These are phyloP conservation scores for Fusarium marasasianum DNA, from an alignment of 2,329 filamentous ascomycete species.

Conservation along the genomic window DNA sequence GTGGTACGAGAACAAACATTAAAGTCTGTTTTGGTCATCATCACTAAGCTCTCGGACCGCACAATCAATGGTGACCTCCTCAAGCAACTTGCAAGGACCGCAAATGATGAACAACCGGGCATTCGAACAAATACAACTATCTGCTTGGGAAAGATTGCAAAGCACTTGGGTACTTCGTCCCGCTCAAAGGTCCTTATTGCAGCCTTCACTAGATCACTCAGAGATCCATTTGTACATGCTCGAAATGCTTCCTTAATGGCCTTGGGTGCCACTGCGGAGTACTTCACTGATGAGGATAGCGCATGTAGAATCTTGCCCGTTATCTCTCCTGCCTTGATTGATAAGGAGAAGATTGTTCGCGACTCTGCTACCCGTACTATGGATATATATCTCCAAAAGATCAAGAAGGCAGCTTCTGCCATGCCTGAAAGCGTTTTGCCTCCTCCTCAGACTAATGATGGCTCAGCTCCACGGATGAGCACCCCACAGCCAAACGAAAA, in stretches of 20 bases:
- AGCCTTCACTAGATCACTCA: slow-evolving; percentile 86
- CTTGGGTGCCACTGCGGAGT: slow-evolving; percentile 82
- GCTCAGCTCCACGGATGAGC: slow-evolving; percentile 75
- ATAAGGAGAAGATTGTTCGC: slow-evolving; percentile 94
- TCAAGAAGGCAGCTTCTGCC: slow-evolving; percentile 78
- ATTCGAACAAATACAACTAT: slow-evolving; percentile 99
- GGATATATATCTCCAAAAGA: slow-evolving; percentile 83
- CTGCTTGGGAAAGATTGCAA: slow-evolving; percentile 94
- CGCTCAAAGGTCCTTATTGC: slow-evolving; percentile 91
- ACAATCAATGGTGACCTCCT: slow-evolving; percentile 93
- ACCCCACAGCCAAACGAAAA: slow-evolving; percentile 74
- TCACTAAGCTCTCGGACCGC: slow-evolving; percentile 89
- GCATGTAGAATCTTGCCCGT: slow-evolving; percentile 84
- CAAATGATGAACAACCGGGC: slow-evolving; percentile 96
- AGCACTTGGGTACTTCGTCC: slow-evolving; percentile 80
- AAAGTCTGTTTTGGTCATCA: slow-evolving; percentile 88
- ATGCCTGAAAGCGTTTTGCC: slow-evolving; percentile 86
- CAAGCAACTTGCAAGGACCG: slow-evolving; percentile 90
- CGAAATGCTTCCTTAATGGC: slow-evolving; percentile 90
- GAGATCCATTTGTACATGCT: slow-evolving; percentile 95
- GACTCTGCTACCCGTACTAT: slow-evolving; percentile 92
- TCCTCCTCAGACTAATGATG: slow-evolving; percentile 64
- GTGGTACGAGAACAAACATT: slow-evolving; percentile 95
- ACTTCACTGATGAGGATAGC: slow-evolving; percentile 90
- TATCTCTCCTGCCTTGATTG: slow-evolving; percentile 84